Conservation (phyloP, 805 yeast genomes). For the Clavispora asparagi region DNA sequence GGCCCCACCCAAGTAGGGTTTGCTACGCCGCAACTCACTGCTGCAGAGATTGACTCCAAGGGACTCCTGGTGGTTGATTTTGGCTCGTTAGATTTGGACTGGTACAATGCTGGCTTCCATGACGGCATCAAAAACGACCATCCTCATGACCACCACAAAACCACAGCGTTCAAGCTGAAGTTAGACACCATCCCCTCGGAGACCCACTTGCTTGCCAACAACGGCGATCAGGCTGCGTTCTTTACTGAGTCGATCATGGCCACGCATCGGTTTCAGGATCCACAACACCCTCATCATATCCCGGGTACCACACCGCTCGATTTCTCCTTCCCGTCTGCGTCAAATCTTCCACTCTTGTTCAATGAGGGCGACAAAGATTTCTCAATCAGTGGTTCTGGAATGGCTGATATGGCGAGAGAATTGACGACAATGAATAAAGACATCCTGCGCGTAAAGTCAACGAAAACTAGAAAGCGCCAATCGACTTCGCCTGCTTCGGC, state of each 20-base stretch:
- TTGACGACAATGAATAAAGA: neutral
- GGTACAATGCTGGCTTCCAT: constrained; percentile 10
- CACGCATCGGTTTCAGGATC: constrained; percentile 27
- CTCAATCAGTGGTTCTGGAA: constrained; percentile 5
- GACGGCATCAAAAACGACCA: neutral
- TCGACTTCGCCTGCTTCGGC: neutral
- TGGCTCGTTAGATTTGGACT: constrained; percentile 25
- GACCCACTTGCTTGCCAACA: constrained; percentile 6
- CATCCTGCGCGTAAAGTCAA: neutral
- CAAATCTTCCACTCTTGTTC: neutral
- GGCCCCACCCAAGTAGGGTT: constrained; percentile 72
- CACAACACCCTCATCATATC: constrained; percentile 36
- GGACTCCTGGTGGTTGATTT: constrained; percentile 22
- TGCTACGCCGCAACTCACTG: constrained; percentile 71
- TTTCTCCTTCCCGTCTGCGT: constrained; percentile 14
- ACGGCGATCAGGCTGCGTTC: constrained; percentile 6
- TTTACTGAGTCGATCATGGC: constrained; percentile 16
- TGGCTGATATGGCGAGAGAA: constrained; percentile 1
- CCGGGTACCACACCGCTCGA: constrained; percentile 38
- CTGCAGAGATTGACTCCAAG: constrained; percentile 36
- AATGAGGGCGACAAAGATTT: neutral
- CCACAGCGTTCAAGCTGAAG: constrained; percentile 6
- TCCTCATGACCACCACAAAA: neutral
- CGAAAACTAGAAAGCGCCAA: neutral
- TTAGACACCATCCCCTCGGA: constrained; percentile 14